Conservation (phyloP, 2,329 filamentous ascomycete species). For the Rutstroemia sydowiana region DNA sequence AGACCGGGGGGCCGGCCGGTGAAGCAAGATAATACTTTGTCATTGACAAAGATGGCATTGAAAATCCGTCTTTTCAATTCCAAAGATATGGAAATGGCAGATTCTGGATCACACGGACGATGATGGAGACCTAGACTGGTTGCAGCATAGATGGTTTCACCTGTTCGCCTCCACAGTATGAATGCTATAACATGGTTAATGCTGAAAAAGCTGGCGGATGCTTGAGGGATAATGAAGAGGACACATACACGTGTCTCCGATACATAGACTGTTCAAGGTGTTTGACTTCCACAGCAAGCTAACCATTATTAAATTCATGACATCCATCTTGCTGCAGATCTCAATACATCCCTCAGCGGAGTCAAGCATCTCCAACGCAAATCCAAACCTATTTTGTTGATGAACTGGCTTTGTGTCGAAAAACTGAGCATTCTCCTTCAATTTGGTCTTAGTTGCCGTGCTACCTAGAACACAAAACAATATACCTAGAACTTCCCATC, state of each 20-base stretch:
- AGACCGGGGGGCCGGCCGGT: constrained; percentile 47
- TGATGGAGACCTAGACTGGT: constrained; percentile 25
- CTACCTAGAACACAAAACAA: constrained; percentile 21
- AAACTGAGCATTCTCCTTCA: constrained; percentile 20
- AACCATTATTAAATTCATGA: constrained; percentile 34
- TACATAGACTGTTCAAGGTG: constrained; percentile 33
- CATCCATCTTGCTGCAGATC: constrained; percentile 29
- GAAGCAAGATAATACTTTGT: constrained; percentile 45
- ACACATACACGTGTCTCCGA: constrained; percentile 32
- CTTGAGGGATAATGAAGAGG: background rate
- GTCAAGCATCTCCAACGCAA: constrained; percentile 26
- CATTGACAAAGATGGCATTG: constrained; percentile 34
- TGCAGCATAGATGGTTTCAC: constrained; percentile 31
- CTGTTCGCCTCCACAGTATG: constrained; percentile 33
- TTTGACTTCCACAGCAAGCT: constrained; percentile 31
- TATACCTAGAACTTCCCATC: constrained; percentile 28
- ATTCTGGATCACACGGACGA: constrained; percentile 13
- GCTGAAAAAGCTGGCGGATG: background rate
- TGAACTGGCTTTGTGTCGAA: constrained; percentile 20
- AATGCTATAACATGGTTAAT: constrained; percentile 14
- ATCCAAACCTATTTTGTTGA: constrained; percentile 19
- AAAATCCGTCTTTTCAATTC: constrained; percentile 31
- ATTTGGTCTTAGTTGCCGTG: constrained; percentile 14
- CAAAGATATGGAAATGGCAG: constrained; percentile 22
- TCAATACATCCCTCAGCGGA: constrained; percentile 31